Conservation (phyloP, 306 rosid species). For the Cucurbita maxima region DNA sequence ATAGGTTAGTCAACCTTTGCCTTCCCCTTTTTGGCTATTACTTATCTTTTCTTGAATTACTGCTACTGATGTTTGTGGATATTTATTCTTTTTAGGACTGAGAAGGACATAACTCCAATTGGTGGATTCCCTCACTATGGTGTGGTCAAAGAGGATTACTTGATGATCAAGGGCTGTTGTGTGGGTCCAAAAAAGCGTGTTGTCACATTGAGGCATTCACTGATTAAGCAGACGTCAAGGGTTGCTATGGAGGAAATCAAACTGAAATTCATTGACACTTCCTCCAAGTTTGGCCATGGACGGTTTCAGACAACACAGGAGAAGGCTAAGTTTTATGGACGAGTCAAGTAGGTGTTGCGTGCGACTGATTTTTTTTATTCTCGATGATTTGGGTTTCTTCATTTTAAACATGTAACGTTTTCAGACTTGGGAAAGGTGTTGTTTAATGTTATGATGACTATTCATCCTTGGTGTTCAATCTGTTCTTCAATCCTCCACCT, state of each 20-base stretch:
- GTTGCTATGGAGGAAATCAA: conserved; percentile 55
- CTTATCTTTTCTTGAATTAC: background rate
- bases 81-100: conserved; percentile 29
- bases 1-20: conserved; percentile 12
- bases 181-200: conserved; percentile 70
- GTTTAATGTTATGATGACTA: no score
- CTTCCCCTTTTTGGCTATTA: background rate
- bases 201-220: conserved; percentile 55
- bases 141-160: conserved; percentile 42
- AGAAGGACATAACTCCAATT: conserved; percentile 65
- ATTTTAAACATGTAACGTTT: no score
- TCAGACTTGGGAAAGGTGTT: no score
- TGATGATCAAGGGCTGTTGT: conserved; percentile 52
- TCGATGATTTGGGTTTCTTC: background rate
- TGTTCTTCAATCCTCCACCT: no score
- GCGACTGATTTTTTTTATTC: background rate
- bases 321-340: conserved; percentile 57
- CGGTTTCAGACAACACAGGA: conserved; percentile 63
- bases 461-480: no score
- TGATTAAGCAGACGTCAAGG: conserved; percentile 59
- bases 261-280: conserved; percentile 62
- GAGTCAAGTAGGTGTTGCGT: conserved; percentile 16
- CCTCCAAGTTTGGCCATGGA: conserved; percentile 78
- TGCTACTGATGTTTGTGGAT: background rate
- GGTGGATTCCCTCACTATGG: conserved; percentile 85